These are phyloP conservation scores for Malus sylvestris DNA, from an alignment of 306 rosid genomes.

Conservation along the genomic window DNA sequence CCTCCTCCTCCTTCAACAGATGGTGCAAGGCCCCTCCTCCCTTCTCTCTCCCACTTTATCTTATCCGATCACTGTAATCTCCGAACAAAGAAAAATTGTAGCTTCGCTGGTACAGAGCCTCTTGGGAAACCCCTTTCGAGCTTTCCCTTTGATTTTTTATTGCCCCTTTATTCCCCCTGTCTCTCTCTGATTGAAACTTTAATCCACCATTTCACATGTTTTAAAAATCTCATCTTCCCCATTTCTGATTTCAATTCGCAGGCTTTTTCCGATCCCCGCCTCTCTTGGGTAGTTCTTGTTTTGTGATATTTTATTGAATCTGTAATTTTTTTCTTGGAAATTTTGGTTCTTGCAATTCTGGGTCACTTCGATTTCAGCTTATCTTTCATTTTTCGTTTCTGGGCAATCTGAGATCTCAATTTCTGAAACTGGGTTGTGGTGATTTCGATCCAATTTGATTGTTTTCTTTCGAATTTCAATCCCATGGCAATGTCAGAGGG, in stretches of 20 bases:
- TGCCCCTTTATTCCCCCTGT: constrained; percentile 31
- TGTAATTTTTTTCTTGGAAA: background rate
- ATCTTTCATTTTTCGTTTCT: background rate
- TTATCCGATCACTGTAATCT: background rate
- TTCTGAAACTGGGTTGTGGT: constrained; percentile 21
- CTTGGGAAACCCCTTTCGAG: background rate
- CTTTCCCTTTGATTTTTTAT: background rate
- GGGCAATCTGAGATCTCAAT: constrained; percentile 29
- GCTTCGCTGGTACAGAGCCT: background rate
- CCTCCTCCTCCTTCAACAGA: constrained; percentile 9
- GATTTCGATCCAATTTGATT: constrained; percentile 1
- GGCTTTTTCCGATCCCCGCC: constrained; percentile 3
- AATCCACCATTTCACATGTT: constrained; percentile 25
- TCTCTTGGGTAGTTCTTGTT: constrained; percentile 1
- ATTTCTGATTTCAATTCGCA: background rate
- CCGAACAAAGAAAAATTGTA: background rate
- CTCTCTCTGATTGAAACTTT: constrained; percentile 31
- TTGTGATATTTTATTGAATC: background rate
- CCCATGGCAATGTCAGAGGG: constrained; percentile 62
- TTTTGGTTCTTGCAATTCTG: background rate
- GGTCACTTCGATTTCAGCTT: constrained; percentile 1
- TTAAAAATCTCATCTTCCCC: background rate
- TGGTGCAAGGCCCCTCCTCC: constrained; percentile 2
- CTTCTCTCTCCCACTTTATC: background rate
- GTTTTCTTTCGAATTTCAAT: background rate